Evolutionary conservation across 768 basidiomycete species (phyloP), one percentile per base, ranked within the genome.

Genomic region (Tulasnella sp.): DNA sequence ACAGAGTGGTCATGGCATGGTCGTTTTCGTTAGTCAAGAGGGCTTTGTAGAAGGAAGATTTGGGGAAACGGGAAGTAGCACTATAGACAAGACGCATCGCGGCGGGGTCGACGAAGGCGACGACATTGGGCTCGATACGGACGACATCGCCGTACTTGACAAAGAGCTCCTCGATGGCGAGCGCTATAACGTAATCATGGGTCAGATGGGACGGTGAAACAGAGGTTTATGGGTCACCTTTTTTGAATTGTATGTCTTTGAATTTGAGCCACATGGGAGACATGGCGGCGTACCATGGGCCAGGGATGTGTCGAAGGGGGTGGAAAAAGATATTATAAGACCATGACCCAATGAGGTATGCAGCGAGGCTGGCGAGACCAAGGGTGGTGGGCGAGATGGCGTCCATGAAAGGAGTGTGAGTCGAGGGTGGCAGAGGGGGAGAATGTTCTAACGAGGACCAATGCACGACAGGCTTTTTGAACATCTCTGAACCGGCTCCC

Each of bases 1-100:
- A 54, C 52, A 54, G 52, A 14, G 52, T 54, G 2, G 52, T 54
- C 52, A 54, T 54, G 3, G 52, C 52, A n/a, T 54, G 52, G 32
- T 54, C 52, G 12, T 54, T 54, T 27, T 54, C 37, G 36, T 54
- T 54, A 29, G 52, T 54, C 15, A 39, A 23, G 35, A 54, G 29
- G 19, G 52, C 52, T 31, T 54, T 54, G 37, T 54, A 54, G 23
- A 42, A 54, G 3, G 21, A 19, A 12, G 52, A 54, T 25, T 54
- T 54, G 19, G 35, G 17, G 52, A 54, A 25, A 21, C 32, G 39
- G 6, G 35, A 39, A 11, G 52, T 39, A 17, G 36, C 52, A 39
- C 52, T 40, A 31, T 40, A 54, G 17, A 40, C 52, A 27, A 23
- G 23, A 2, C 52, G 52, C 21, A 39, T 40, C n/a, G 51, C n/a